Evolutionary conservation across 805 yeast genomes (phyloP), one percentile per base, ranked within the genome.

Genomic region (Kodamaea sagamina): DNA sequence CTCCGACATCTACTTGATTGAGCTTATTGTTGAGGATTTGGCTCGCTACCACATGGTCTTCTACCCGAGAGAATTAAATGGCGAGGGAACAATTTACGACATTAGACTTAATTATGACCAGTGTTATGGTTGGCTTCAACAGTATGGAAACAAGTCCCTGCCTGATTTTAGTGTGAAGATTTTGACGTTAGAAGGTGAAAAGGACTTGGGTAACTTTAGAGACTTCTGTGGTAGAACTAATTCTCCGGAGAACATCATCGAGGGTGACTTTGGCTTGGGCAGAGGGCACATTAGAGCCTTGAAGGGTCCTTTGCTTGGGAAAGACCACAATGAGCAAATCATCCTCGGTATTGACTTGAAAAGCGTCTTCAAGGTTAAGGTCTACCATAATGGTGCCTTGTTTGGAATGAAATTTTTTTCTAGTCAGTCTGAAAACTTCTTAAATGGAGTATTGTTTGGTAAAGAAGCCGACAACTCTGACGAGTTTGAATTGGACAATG

Each of bases 1-100:
- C 1, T 63, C 83, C 1, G 97, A 97, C 1, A 78, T 89, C 6
- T 89, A 79, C 59, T 67, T 86, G 48, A 67, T 90, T 34, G 97
- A 89, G 57, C 61, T 84, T n/a, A 72, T 79, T 17, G 74, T 75
- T 32, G 85, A 80, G 11, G 55, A 78, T 50, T 66, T 75, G 55
- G 77, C 84, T 7, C 62, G 82, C 21, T 77, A 78, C 4, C 82
- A 71, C 49, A 58, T 80, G 25, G 89, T 85, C 51, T 89, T 65
- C 55, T 62, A 75, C 11, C 90, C 92, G 0, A 49, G 58, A 13
- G 57, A 72, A 0, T 62, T 76, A 28, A 78, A 80, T 1, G 92
- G 92, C 3, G 52, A 55, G 0, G 92, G 90, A 0, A 79, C 82
- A 1, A 86, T 77, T 47, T 58, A 61, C 28, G 77, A 75, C 32